Evolutionary conservation across 1,284 basidiomycete species (phyloP), one percentile per base, ranked within the genome.

Genomic region (Ceratobasidium papillatum): DNA sequence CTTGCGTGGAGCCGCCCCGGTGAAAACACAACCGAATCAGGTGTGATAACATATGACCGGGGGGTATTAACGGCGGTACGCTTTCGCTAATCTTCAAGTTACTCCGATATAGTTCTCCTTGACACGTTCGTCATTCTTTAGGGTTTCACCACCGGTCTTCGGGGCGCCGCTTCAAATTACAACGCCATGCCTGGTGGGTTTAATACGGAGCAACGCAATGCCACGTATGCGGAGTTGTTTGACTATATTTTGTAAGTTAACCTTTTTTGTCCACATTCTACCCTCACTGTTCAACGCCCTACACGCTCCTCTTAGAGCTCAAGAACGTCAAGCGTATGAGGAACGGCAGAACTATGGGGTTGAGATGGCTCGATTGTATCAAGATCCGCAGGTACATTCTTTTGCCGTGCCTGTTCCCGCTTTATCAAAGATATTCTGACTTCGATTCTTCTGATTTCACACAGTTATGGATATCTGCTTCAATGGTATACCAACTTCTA

Each of bases 391-490:
- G 59, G 71, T 73, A 19, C 45, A 45, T 32, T 25, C n/a, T 27
- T 52, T 49, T 54, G 36, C 25, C 17, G 32, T 22, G 49, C 32
- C n/a, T 41, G 1, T 1, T 52, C 14, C 34, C 51, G 34, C 51
- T 54, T 25, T 54, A 5, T n/a, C 19, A 11, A 7, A 12, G 14
- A 43, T 38, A 19, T 17, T 54, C 58, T 36, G 22, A 64, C n/a
- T 41, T 36, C 5, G 34, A 3, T 59, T 38, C 56, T 59, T 59
- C 34, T 45, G 22, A n/a, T 14, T 12, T 47, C 45, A 47, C 45
- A 66, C 34, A 73, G 71, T 34, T 73, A 7, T 73, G 71, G 71
- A 63, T 73, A 54, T 73, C 71, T 54, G 71, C 47, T 38, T 51
- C 71, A 38, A 73, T 73, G 71, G 71, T 73, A 43, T 34, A 49